Evolutionary conservation across 257 asterid species (phyloP), one percentile per base, ranked within the genome.

Genomic region (Oldenlandia corymbosa): DNA sequence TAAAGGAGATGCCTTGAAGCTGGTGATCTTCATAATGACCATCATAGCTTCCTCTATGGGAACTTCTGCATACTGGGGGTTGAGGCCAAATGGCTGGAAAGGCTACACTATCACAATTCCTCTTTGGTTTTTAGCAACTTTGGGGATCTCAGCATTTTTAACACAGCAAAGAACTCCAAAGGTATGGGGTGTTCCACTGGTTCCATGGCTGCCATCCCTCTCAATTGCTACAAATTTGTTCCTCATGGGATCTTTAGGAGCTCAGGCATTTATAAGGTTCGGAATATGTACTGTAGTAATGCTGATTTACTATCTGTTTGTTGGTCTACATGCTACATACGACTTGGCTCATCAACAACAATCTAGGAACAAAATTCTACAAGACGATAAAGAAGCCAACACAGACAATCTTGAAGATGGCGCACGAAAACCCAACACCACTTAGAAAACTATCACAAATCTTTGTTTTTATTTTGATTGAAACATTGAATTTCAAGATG

Each of bases 191-290:
- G 62, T 66, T 28, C 78, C 78, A 41, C 67, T 76, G 23, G 77
- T 76, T 46, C 81, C 81, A 3, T 76, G 81, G 81, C 53, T 76
- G 54, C 81, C 81, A 49, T 76, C 81, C 11, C 56, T 71, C n/a
- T 68, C 75, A 12, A 51, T 76, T 26, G 81, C 81, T 27, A 65
- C 73, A 8, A 76, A 76, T 61, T 68, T 72, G 60, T 72, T 76
- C 54, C 73, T 72, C 47, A 68, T 76, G 75, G 69, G 78, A 46
- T 76, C 81, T 21, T 60, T 76, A 21, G 81, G 73, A 23, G 62
- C 70, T 21, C 56, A 68, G 49, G 73, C 81, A 17, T 76, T 76
- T 37, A 17, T 65, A 26, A 65, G 81, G 68, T 76, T 76, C 41
- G 64, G 70, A 13, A 36, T 72, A 39, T 76, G 81, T 62, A 72